phyloP scores from a whole-genome alignment of 495 filamentous ascomycete species.

The Poronia punctata region DNA sequence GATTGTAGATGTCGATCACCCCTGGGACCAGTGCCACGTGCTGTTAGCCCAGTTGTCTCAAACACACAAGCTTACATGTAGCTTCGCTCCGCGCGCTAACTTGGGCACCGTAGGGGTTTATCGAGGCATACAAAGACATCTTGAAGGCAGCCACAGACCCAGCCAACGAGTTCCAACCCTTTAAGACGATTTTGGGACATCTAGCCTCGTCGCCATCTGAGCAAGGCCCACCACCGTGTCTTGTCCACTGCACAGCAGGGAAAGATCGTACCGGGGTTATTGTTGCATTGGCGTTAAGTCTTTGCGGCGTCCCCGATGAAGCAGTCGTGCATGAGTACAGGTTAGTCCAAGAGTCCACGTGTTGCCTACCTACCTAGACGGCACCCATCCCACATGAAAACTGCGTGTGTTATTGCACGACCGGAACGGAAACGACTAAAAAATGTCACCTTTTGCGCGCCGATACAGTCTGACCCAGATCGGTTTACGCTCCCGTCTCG shows the following conservation, averaged over 20 bases:
- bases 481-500: slow-evolving; percentile 39
- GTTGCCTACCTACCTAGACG: too few species aligned
- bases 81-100: too few species aligned
- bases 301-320: slow-evolving; percentile 50
- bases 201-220: slow-evolving; percentile 26
- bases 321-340: slow-evolving; percentile 54
- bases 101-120: slow-evolving; percentile 38
- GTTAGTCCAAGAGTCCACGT: too few species aligned
- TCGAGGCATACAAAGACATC: slow-evolving; percentile 47
- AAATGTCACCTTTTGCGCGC: too few species aligned
- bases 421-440: too few species aligned
- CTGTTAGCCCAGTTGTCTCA: too few species aligned
- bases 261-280: slow-evolving; percentile 62
- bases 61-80: too few species aligned
- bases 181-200: slow-evolving; percentile 36
- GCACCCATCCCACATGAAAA: too few species aligned
- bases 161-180: slow-evolving; percentile 28
- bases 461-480: slow-evolving; percentile 46
- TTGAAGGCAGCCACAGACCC: slow-evolving; percentile 31
- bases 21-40: too few species aligned
- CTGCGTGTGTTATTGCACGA: too few species aligned
- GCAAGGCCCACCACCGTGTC: slow-evolving; percentile 20
- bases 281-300: slow-evolving; percentile 49
- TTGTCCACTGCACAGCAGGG: slow-evolving; percentile 48
- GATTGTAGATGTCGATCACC: too few species aligned